Base-by-base conservation (phyloP, 352 stramenopile genomes). In the Phytophthora fragariaefolia region DNA sequence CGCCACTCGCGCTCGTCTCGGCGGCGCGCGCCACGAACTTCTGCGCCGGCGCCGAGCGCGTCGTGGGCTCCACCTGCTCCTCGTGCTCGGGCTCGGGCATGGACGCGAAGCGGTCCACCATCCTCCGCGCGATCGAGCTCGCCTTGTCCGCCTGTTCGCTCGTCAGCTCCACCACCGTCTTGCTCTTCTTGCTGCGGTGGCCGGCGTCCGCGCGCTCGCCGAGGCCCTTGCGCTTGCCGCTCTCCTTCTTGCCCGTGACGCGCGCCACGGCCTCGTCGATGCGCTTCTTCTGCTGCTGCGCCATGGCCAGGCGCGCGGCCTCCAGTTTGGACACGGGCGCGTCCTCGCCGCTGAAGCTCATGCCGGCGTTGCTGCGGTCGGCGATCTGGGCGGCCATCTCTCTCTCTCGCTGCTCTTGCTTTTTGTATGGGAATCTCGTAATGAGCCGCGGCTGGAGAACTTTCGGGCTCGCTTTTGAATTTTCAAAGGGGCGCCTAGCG, bases 311-410 rank as follows among this genome's bases (percentile, higher is more conserved):
- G 48, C 82, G 84, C 56, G 82, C 82, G 12, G 77, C 73, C 52
- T 92, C 82, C 53, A 93, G 78, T 66, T 95, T 92, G n/a, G 86
- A 92, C 34, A 92, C 75, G 24, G 36, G 40, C 58, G 79, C 71
- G 24, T 81, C 73, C 9, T 86, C 78, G 36, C 51, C 54, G 45
- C 40, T 79, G 48, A 86, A 82, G 36, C 28, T 61, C 55, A 74
- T 66, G 32, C 55, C 38, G 58, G 69, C 58, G 67, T 38, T 71
- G 36, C 53, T 76, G 26, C 75, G 77, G 26, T 85, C 77, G 17
- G 73, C 81, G 52, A 90, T 79, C 76, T 89, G 76, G 54, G 82
- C 72, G 30, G 83, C 82, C 82, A 90, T 92, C 10, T 42, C 13
- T 56, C 45, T 15, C 12, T 38, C 24, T 48, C n/a, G 20, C 17